These are phyloP conservation scores for Zarea fungicola DNA, from an alignment of 2,329 filamentous ascomycete genomes.

Conservation along the genomic window DNA sequence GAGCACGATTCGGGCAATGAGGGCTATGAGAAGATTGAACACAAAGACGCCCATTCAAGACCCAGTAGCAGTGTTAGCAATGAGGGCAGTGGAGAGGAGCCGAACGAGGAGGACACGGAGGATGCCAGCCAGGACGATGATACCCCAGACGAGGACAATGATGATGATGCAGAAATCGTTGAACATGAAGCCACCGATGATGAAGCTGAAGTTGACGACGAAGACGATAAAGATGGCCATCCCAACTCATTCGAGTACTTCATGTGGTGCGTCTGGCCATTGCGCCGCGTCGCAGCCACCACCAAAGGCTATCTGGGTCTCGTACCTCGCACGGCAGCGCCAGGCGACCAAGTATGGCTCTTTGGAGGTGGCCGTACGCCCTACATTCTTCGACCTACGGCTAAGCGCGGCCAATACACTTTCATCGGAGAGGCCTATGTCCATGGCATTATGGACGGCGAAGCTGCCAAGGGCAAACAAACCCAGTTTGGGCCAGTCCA, in stretches of 20 bases:
- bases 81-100: background rate
- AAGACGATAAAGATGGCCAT: background rate
- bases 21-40: no score
- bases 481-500: constrained; percentile 1
- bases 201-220: background rate
- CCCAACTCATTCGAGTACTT: constrained; percentile 7
- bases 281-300: constrained; percentile 7
- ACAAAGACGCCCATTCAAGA: background rate
- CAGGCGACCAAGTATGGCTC: constrained; percentile 14
- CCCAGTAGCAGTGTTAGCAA: no score
- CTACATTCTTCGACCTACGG: constrained; percentile 5
- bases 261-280: constrained; percentile 9
- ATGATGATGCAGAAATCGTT: background rate
- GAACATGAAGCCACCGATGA: background rate
- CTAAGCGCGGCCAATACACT: background rate
- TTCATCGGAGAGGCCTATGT: constrained; percentile 9
- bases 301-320: constrained; percentile 13
- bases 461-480: constrained; percentile 4
- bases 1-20: background rate
- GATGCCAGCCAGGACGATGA: background rate
- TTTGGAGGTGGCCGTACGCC: constrained; percentile 7
- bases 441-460: constrained; percentile 11
- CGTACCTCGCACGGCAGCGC: background rate
- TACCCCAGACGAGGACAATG: background rate
- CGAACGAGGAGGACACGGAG: background rate